Evolutionary conservation across 73 alveolate genomes (phyloP).

Genomic region (Paraurostyla sp.): DNA sequence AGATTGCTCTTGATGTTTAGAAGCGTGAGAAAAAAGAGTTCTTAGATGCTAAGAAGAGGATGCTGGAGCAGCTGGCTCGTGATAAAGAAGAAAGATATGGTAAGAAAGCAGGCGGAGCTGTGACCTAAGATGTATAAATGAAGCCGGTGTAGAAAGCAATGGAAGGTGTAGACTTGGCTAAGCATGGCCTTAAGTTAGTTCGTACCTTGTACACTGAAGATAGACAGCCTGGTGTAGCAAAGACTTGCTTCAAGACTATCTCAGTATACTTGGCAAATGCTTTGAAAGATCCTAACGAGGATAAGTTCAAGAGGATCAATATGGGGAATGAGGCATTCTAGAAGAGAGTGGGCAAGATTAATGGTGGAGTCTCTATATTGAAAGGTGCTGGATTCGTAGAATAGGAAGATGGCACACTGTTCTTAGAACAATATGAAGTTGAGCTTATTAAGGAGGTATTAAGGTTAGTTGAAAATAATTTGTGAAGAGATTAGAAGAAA

Average conservation of each 20-base stretch:
- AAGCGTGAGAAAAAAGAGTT: slow-evolving; percentile 76
- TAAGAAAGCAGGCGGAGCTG: slow-evolving; percentile 63
- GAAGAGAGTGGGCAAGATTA: slow-evolving; percentile 78
- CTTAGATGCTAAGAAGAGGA: slow-evolving; percentile 42
- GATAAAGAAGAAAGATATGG: slow-evolving; percentile 82
- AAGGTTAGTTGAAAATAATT: slow-evolving; percentile 57
- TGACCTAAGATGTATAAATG: slow-evolving; percentile 1
- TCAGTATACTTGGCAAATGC: slow-evolving; percentile 60
- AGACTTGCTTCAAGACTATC: slow-evolving; percentile 74
- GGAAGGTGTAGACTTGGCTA: slow-evolving; percentile 65
- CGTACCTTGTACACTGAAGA: slow-evolving; percentile 79
- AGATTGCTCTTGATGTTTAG: slow-evolving; percentile 58
- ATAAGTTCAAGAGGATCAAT: slow-evolving; percentile 76
- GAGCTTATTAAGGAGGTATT: slow-evolving; percentile 54
- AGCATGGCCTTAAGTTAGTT: slow-evolving; percentile 73
- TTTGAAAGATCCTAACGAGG: slow-evolving; percentile 75
- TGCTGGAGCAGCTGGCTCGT: slow-evolving; percentile 61
- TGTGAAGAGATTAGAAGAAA: too few species aligned
- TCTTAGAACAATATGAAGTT: slow-evolving; percentile 29
- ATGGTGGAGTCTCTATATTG: slow-evolving; percentile 76
- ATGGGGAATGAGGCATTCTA: slow-evolving; percentile 74
- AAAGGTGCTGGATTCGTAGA: slow-evolving; percentile 85
- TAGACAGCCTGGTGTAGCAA: slow-evolving; percentile 87
- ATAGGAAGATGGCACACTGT: slow-evolving; percentile 62
- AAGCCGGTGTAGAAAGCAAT: slow-evolving; percentile 58